These are phyloP conservation scores for Exophiala aquamarina DNA, from an alignment of 2,329 filamentous ascomycete species.

Conservation along the genomic window DNA sequence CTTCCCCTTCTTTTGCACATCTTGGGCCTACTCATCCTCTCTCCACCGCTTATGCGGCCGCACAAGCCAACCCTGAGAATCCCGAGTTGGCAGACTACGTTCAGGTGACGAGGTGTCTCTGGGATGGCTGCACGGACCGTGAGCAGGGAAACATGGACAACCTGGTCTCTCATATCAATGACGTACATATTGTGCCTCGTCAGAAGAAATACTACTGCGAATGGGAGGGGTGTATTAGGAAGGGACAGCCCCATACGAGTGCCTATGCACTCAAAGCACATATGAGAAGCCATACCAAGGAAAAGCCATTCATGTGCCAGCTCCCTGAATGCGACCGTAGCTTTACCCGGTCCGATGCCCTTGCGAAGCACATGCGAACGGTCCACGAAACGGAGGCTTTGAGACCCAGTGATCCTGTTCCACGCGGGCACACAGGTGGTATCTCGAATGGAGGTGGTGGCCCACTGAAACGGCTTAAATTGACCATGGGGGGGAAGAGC, in stretches of 20 bases:
- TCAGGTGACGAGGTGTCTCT: conserved; percentile 75
- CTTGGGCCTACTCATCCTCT: conserved; percentile 41
- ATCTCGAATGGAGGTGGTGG: conserved; percentile 27
- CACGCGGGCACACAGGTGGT: conserved; percentile 39
- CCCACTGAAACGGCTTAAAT: conserved; percentile 26
- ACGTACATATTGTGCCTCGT: conserved; percentile 87
- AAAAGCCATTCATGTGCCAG: conserved; percentile 98
- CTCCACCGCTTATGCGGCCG: conserved; percentile 33
- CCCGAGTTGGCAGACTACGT: conserved; percentile 28
- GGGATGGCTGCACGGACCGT: conserved; percentile 71
- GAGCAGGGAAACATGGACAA: conserved; percentile 79
- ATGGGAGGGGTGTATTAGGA: conserved; percentile 86
- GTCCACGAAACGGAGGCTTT: conserved; percentile 96
- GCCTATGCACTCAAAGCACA: conserved; percentile 95
- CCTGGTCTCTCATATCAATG: conserved; percentile 80
- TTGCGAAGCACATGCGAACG: conserved; percentile 98
- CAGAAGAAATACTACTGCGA: conserved; percentile 99
- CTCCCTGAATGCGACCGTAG: conserved; percentile 95
- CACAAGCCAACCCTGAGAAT: conserved; percentile 29
- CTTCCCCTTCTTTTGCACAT: conserved; percentile 66
- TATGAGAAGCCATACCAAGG: conserved; percentile 95
- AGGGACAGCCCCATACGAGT: conserved; percentile 88
- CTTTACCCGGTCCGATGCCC: conserved; percentile 91
- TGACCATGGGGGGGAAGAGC: conserved; percentile 26
- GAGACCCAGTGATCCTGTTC: conserved; percentile 59